Base-by-base conservation (phyloP, 495 filamentous ascomycete species). In the Cercophora scortea region DNA sequence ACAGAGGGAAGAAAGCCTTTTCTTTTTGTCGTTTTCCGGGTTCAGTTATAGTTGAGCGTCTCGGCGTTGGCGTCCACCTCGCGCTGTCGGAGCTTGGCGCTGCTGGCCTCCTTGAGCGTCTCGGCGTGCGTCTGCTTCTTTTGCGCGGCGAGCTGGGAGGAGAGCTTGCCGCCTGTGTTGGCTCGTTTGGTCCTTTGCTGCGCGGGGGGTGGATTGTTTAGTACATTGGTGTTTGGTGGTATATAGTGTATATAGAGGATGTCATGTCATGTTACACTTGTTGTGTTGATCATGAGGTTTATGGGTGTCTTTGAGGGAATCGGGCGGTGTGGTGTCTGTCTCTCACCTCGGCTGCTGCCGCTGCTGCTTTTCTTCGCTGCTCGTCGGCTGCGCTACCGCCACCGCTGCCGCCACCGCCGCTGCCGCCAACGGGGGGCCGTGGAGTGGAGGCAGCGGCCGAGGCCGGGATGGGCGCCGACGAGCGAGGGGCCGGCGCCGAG, bases 271-370 rank as follows among this genome's bases (percentile, higher is more conserved):
- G n/a, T n/a, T n/a, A n/a, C n/a, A n/a, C n/a, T n/a, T n/a, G n/a
- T n/a, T n/a, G n/a, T n/a, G n/a, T n/a, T n/a, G n/a, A n/a, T n/a
- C n/a, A n/a, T n/a, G n/a, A n/a, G n/a, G n/a, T 25, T 25, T 25
- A 25, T 25, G 25, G 25, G 25, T 25, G n/a, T n/a, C n/a, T 25
- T 25, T 25, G 25, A 2, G 2, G 25, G 25, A 25, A 5, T 25
- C 25, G 5, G 25, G 25, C 2, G 2, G 25, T 25, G 40, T 10
- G 25, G 34, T 51, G 33, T 35, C 32, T 40, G 67, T 15, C 10
- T 68, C 75, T 17, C 69, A 87, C 85, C 80, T 87, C 81, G 12
- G 85, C 86, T 17, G 87, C 86, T 42, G 87, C 86, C 42, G 78
- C 73, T 0, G 84, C 85, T 0, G 86, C 85, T 55, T 79, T 81